phyloP scores from a whole-genome alignment of 2,329 filamentous ascomycete species.

The Verruconis gallopava region DNA sequence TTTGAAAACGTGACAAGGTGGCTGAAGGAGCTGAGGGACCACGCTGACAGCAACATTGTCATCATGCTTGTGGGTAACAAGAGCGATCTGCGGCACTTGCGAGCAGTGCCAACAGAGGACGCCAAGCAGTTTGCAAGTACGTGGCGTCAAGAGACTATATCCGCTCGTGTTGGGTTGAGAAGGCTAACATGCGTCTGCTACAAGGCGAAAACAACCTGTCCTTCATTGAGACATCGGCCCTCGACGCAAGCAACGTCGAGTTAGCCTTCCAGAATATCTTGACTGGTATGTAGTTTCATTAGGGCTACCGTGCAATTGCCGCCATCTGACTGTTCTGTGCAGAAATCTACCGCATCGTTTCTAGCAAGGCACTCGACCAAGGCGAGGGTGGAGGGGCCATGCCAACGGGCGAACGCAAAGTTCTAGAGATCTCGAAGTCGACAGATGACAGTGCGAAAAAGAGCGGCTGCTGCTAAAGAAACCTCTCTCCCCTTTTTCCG shows the following conservation, averaged over 20 bases:
- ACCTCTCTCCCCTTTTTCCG: too few species aligned
- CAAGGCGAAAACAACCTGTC: slow-evolving; percentile 93
- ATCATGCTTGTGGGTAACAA: slow-evolving; percentile 99
- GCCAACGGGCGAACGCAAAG: slow-evolving; percentile 65
- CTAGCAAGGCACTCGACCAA: slow-evolving; percentile 89
- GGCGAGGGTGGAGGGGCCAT: slow-evolving; percentile 63
- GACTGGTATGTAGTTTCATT: slow-evolving; percentile 61
- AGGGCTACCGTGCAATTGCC: not conserved
- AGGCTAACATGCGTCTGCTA: slow-evolving; percentile 8
- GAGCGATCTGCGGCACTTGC: slow-evolving; percentile 97
- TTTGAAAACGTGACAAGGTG: slow-evolving; percentile 98
- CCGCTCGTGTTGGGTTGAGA: not conserved
- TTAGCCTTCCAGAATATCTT: slow-evolving; percentile 99
- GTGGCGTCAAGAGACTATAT: slow-evolving; percentile 2
- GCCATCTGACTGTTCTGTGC: too few species aligned
- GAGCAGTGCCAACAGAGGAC: slow-evolving; percentile 94
- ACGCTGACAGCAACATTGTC: slow-evolving; percentile 97
- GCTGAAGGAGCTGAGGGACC: slow-evolving; percentile 96
- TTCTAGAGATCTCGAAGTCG: slow-evolving; percentile 75
- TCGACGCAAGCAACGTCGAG: slow-evolving; percentile 98
- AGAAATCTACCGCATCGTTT: slow-evolving; percentile 99
- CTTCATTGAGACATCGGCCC: slow-evolving; percentile 97
- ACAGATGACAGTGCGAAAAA: slow-evolving; percentile 68
- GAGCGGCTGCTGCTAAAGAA: slow-evolving; percentile 71
- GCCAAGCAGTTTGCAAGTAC: slow-evolving; percentile 94